Conservation (phyloP, 1,284 basidiomycete species). For the Naganishia sp. region DNA sequence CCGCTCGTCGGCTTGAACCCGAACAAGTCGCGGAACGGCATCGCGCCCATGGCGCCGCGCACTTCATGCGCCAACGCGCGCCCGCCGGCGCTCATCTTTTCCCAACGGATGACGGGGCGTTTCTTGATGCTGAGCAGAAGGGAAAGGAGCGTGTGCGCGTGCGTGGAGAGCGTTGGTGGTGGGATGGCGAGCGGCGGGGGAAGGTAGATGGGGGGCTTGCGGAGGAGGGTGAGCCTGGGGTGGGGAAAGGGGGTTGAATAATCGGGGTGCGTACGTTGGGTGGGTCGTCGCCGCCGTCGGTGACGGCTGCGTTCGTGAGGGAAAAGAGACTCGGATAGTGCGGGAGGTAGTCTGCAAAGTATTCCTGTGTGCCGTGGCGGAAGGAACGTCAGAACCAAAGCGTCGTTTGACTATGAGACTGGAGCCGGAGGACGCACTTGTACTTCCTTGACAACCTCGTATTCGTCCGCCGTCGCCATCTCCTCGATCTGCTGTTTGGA, state of each 20-base stretch:
- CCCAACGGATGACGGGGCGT: conserved; percentile 87
- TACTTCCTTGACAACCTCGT: conserved; percentile 93
- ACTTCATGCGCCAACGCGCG: conserved; percentile 85
- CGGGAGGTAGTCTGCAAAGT: conserved; percentile 91
- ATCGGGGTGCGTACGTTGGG: conserved; percentile 44
- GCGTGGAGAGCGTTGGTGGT: conserved; percentile 70
- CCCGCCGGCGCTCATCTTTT: conserved; percentile 88
- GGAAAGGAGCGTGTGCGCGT: conserved; percentile 80
- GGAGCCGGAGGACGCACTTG: conserved; percentile 80
- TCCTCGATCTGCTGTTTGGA: conserved; percentile 89
- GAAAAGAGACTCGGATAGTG: conserved; percentile 86
- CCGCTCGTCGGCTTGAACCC: conserved; percentile 59
- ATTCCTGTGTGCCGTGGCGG: no score
- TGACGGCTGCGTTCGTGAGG: conserved; percentile 65
- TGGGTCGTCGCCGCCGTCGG: conserved; percentile 50
- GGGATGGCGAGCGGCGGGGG: conserved; percentile 61
- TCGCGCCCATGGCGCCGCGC: conserved; percentile 49
- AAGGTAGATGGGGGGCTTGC: conserved; percentile 53
- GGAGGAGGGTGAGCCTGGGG: not conserved
- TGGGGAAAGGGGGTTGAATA: not conserved
- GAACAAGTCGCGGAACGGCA: conserved; percentile 57
- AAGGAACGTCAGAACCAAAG: no score
- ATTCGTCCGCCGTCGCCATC: conserved; percentile 91
- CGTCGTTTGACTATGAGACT: no score
- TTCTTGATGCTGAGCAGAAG: conserved; percentile 94